A percentile compares a stretch with the other conserved stretches of the same genome.
These are phyloP conservation scores for Austroboletus novae-zelandiae DNA, from an alignment of 1,284 basidiomycete genomes.

Conservation along the genomic window DNA sequence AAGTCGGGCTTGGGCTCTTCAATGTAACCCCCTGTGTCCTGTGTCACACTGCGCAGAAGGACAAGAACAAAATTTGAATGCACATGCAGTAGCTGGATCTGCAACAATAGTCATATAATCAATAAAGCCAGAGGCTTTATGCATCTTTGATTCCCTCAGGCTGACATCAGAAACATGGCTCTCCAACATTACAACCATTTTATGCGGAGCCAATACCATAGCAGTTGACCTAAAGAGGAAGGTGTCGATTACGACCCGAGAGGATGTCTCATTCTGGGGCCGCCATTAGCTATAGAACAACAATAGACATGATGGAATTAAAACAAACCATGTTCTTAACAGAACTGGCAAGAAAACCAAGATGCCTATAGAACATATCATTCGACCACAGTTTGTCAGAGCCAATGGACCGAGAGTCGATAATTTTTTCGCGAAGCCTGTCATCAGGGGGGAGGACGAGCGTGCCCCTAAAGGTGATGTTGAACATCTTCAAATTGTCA, in stretches of 20 bases:
- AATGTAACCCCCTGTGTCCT: background rate
- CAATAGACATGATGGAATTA: background rate
- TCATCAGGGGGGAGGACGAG: background rate
- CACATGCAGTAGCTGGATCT: background rate
- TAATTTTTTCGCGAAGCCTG: background rate
- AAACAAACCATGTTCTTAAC: background rate
- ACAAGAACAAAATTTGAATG: background rate
- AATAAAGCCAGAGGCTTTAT: background rate
- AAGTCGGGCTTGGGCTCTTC: background rate
- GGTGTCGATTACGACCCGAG: background rate
- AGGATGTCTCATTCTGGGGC: background rate
- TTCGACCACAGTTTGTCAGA: background rate
- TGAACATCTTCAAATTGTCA: background rate
- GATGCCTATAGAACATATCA: background rate
- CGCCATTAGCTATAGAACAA: background rate
- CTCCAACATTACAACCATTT: background rate
- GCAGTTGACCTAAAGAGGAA: background rate
- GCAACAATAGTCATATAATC: conserved; percentile 1
- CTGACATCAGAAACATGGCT: background rate
- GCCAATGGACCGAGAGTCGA: background rate
- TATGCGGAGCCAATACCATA: background rate
- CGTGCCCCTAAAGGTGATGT: background rate
- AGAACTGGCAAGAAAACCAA: background rate
- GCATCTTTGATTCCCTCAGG: background rate
- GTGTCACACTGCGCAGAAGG: background rate